Evolutionary conservation across 495 filamentous ascomycete genomes (phyloP).

Genomic region (Wilcoxina mikolae): DNA sequence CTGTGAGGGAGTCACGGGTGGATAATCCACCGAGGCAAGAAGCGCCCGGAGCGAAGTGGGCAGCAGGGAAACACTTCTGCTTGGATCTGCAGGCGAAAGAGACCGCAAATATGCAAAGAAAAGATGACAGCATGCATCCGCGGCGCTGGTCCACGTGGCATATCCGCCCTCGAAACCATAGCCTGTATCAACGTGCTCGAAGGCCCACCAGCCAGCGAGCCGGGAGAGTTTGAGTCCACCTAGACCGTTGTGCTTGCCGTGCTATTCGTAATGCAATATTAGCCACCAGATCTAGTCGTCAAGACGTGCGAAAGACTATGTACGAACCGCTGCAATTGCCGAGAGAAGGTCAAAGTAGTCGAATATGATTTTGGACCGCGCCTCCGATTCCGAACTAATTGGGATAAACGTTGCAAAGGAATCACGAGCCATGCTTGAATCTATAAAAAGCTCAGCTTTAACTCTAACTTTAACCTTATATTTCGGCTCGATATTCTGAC

Average conservation of each 20-base stretch:
- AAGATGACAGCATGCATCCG: constrained; percentile 87
- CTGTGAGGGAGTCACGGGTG: constrained; percentile 62
- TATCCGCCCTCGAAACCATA: constrained; percentile 96
- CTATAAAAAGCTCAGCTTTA: constrained; percentile 33
- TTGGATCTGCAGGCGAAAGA: constrained; percentile 55
- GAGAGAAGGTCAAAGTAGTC: constrained; percentile 92
- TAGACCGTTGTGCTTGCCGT: constrained; percentile 85
- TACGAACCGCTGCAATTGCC: constrained; percentile 42
- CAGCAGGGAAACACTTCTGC: constrained; percentile 57
- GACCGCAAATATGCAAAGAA: constrained; percentile 97
- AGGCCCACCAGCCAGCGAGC: constrained; percentile 97
- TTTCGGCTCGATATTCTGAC: background rate
- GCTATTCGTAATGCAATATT: constrained; percentile 39
- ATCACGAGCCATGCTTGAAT: constrained; percentile 81
- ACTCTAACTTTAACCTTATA: constrained; percentile 6
- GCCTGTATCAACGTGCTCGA: constrained; percentile 69
- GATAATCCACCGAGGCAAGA: constrained; percentile 86
- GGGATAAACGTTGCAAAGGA: constrained; percentile 95
- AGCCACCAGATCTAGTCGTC: no score
- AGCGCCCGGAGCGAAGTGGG: constrained; percentile 83
- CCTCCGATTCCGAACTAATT: constrained; percentile 76
- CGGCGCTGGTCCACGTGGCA: constrained; percentile 71
- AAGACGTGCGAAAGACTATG: background rate
- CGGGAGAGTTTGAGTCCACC: constrained; percentile 87
- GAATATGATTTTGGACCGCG: constrained; percentile 77